Evolutionary conservation across 768 basidiomycete genomes (phyloP).

Genomic region (Austroboletus festivus): DNA sequence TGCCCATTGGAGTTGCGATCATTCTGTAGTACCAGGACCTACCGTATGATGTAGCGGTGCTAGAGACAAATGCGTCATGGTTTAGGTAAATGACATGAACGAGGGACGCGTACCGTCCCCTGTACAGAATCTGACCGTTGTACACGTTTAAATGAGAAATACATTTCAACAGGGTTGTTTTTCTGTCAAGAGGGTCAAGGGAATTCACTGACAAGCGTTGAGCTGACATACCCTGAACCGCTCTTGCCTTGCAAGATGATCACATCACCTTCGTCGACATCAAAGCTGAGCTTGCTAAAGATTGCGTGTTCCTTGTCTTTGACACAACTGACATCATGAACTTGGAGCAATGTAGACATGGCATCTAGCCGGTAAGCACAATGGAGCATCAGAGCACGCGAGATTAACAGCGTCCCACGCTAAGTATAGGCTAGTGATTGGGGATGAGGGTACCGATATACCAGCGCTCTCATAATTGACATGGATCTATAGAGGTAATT

Average conservation of each 20-base stretch:
- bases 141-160: slow-evolving; percentile 77
- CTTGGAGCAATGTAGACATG: slow-evolving; percentile 44
- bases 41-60: slow-evolving; percentile 51
- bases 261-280: slow-evolving; percentile 69
- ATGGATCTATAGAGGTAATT: slow-evolving; percentile 30
- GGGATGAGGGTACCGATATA: slow-evolving; percentile 16
- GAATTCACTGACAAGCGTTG: neutral
- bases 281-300: slow-evolving; percentile 60
- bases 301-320: slow-evolving; percentile 46
- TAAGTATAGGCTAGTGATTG: too few species aligned
- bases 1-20: neutral
- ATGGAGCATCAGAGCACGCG: too few species aligned
- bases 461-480: slow-evolving; percentile 1
- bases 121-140: slow-evolving; percentile 58
- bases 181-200: slow-evolving; percentile 32
- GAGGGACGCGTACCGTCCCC: slow-evolving; percentile 53
- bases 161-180: slow-evolving; percentile 81
- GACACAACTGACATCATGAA: slow-evolving; percentile 48
- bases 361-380: too few species aligned
- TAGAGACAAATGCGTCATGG: slow-evolving; percentile 20
- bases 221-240: slow-evolving; percentile 58
- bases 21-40: slow-evolving; percentile 13
- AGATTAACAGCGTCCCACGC: too few species aligned
- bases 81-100: neutral
- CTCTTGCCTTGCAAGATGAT: slow-evolving; percentile 76